Evolutionary conservation across 2,329 filamentous ascomycete species (phyloP).

Genomic region (Fusarium coicis): DNA sequence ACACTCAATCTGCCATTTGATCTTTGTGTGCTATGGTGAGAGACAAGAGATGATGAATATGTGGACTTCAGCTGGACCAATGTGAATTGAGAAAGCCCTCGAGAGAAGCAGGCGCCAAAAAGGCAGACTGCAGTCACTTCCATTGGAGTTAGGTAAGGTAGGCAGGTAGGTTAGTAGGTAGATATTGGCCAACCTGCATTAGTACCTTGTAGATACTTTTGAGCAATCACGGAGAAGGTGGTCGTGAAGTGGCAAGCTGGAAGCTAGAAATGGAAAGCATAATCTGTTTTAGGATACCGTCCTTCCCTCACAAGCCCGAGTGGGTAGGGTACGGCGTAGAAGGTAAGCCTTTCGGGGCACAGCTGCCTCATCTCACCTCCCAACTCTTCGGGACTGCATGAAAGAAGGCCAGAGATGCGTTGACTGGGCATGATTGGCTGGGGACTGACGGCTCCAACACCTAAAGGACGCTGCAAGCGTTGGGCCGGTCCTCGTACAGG

Average conservation of each 20-base stretch:
- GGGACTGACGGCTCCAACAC: constrained; percentile 28
- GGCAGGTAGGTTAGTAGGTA: neutral
- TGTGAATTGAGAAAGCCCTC: constrained; percentile 1
- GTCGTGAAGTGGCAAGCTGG: constrained; percentile 37
- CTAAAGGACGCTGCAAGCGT: constrained; percentile 40
- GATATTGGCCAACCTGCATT: neutral
- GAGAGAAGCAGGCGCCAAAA: constrained; percentile 7
- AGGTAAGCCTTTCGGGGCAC: constrained; percentile 9
- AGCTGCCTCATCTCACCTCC: constrained; percentile 20
- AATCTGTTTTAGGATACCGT: constrained; percentile 32
- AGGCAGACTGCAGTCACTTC: neutral
- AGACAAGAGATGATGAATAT: constrained; percentile 8
- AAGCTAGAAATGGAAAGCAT: constrained; percentile 37
- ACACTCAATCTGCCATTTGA: constrained; percentile 24
- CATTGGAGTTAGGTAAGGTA: neutral
- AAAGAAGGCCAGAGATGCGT: constrained; percentile 3
- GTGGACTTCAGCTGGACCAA: constrained; percentile 8
- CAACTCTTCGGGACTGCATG: constrained; percentile 15
- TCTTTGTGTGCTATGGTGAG: constrained; percentile 26
- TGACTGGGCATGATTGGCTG: constrained; percentile 10
- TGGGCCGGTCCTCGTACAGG: constrained; percentile 10
- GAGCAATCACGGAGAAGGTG: constrained; percentile 25
- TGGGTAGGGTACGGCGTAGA: constrained; percentile 10
- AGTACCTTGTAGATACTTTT: neutral
- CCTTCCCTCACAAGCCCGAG: constrained; percentile 17